These are phyloP conservation scores for Pseudopyricularia javanii DNA, from an alignment of 2,329 filamentous ascomycete genomes.

Conservation along the genomic window DNA sequence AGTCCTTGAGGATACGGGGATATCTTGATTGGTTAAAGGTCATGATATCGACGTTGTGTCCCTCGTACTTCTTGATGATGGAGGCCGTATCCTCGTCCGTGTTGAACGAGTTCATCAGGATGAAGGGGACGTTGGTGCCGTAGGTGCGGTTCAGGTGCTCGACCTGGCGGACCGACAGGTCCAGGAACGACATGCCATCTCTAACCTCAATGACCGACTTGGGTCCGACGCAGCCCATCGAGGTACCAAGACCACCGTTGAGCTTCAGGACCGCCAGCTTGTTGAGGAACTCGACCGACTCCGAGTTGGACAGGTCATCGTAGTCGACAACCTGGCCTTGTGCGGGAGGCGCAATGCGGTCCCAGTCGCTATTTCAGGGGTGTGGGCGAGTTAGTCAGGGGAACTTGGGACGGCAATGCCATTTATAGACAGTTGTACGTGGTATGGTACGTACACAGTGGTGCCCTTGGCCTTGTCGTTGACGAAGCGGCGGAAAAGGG, in stretches of 20 bases:
- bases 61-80: slow-evolving; percentile 99
- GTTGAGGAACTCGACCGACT: slow-evolving; percentile 87
- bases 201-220: slow-evolving; percentile 99
- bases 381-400: background rate
- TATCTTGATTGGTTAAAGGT: slow-evolving; percentile 99
- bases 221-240: slow-evolving; percentile 97
- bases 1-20: slow-evolving; percentile 97
- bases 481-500: slow-evolving; percentile 93
- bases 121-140: slow-evolving; percentile 91
- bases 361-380: slow-evolving; percentile 62
- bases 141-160: slow-evolving; percentile 99
- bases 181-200: slow-evolving; percentile 99
- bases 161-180: slow-evolving; percentile 96
- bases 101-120: slow-evolving; percentile 99
- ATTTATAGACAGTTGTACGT: too few relatives aligned
- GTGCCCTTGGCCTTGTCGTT: slow-evolving; percentile 99
- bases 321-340: slow-evolving; percentile 93
- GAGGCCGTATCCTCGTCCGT: slow-evolving; percentile 94
- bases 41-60: slow-evolving; percentile 97
- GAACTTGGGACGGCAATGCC: background rate
- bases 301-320: slow-evolving; percentile 74
- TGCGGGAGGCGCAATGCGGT: slow-evolving; percentile 87
- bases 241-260: slow-evolving; percentile 97
- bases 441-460: slow-evolving; percentile 50
- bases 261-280: slow-evolving; percentile 98